Percentiles rank a stretch among this genome's conserved stretches.
Evolutionary conservation across 1,139 yeast species (phyloP).

Genomic region (Cylindricascospora bacillispora): DNA sequence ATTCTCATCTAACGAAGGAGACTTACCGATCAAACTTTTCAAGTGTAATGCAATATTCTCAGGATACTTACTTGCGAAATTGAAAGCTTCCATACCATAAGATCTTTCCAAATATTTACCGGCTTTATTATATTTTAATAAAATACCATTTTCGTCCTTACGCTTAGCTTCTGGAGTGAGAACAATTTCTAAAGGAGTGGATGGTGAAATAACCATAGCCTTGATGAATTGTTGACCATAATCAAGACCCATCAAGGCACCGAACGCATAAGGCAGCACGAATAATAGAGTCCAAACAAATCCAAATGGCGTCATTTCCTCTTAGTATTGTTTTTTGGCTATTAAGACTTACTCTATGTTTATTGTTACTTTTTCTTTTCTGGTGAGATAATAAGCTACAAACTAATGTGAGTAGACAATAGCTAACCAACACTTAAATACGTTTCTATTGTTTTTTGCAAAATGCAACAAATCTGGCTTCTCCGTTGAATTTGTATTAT

Average conservation of each 20-base stretch:
- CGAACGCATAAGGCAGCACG: constrained; percentile 9
- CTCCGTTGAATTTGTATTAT: no score
- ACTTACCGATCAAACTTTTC: constrained; percentile 60
- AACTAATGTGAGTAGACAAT: no score
- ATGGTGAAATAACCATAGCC: constrained; percentile 84
- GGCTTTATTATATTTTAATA: constrained; percentile 33
- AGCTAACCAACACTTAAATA: no score
- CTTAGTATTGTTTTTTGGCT: constrained; percentile 17
- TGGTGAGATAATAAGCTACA: no score
- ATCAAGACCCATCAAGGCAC: constrained; percentile 78
- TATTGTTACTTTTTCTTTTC: no score
- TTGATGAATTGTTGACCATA: constrained; percentile 83
- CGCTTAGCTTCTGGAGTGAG: constrained; percentile 85
- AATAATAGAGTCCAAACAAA: neutral
- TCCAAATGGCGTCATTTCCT: neutral
- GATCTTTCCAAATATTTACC: constrained; percentile 49
- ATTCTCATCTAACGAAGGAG: constrained; percentile 34
- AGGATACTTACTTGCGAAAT: constrained; percentile 66
- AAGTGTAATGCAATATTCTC: constrained; percentile 51
- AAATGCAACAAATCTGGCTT: no score
- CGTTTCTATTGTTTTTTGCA: no score
- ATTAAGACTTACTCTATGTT: no score
- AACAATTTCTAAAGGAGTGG: constrained; percentile 75
- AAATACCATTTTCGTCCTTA: constrained; percentile 72
- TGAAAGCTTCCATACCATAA: constrained; percentile 67